Base-by-base conservation (phyloP, 1,284 basidiomycete genomes). In the Sanghuangporus sanghuang region DNA sequence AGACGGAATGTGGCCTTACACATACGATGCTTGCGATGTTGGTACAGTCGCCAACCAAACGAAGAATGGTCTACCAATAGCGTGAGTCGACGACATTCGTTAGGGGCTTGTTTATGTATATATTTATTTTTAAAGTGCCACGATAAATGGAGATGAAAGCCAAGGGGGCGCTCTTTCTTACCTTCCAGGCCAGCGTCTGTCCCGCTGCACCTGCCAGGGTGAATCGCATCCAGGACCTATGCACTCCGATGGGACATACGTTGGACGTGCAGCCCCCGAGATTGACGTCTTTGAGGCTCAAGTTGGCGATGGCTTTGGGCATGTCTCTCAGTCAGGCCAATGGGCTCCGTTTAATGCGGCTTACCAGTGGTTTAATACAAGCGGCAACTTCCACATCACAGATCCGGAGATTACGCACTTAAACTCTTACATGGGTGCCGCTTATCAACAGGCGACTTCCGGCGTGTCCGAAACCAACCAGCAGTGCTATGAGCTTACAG, bases 201-300 rank as follows among this genome's bases (percentile, higher is more conserved):
- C 91, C 4, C 82, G 90, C 0, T 96, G 94, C 75, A 94, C 93
- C 1, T 96, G 94, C 71, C 78, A 85, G 0, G 83, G 83, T 16
- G 85, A 87, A 60, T 84, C 87, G 55, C 94, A 96, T 71, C 94
- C 94, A 0, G 94, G 94, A 0, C 94, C 94, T 12, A 78, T 71
- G 39, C 76, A 77, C 57, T 63, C 71, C n/a, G 80, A 84, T 69
- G 83, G 83, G 8, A 81, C 82, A 12, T 88, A 80, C 59, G 83
- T 85, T 7, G 95, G 93, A n/a, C 83, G 94, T 61, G 82, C 87
- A 5, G 90, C 91, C 0, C 93, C 93, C 0, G 93, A 96, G 76
- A 92, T 96, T 67, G 92, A 95, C 75, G 81, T 94, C 40, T 76
- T 95, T 66, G 93, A 95, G 74, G 85, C 90, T 71, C 74, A 74